A percentile compares a stretch with the other conserved stretches of the same genome.
Evolutionary conservation across 2,329 filamentous ascomycete genomes (phyloP).

Genomic region (Phialemonium atrogriseum): DNA sequence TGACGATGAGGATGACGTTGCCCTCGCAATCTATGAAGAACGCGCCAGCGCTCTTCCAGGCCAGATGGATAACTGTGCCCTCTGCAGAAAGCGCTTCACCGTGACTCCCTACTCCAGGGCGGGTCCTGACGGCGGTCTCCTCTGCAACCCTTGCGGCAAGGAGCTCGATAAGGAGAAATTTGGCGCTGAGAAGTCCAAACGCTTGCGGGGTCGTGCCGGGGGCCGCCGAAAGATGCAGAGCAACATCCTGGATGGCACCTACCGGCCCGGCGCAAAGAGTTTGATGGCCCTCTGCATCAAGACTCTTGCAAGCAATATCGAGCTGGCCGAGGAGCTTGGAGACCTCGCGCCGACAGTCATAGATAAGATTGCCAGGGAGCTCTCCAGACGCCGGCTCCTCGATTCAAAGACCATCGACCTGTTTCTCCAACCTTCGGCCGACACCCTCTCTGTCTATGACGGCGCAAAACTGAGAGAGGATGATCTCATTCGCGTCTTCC

Average conservation of each 20-base stretch:
- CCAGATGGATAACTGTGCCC: conserved; percentile 81
- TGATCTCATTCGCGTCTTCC: conserved; percentile 76
- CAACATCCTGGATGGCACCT: conserved; percentile 70
- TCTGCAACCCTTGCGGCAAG: conserved; percentile 76
- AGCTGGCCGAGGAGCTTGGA: conserved; percentile 54
- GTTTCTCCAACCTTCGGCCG: conserved; percentile 44
- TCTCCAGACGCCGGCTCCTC: conserved; percentile 52
- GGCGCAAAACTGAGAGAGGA: conserved; percentile 58
- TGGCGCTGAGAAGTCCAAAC: conserved; percentile 49
- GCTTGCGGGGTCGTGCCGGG: conserved; percentile 47
- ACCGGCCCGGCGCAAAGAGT: conserved; percentile 57
- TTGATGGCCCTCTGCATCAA: conserved; percentile 58
- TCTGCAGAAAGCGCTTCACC: conserved; percentile 81
- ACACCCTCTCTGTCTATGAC: conserved; percentile 49
- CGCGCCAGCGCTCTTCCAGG: conserved; percentile 52
- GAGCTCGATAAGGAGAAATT: conserved; percentile 60
- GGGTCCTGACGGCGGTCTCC: conserved; percentile 74
- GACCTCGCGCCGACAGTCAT: conserved; percentile 46
- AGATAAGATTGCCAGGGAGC: conserved; percentile 50
- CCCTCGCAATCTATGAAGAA: conserved; percentile 38
- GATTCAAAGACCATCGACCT: conserved; percentile 45
- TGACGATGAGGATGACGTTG: conserved; percentile 43
- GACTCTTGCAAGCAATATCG: conserved; percentile 53
- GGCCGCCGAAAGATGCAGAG: conserved; percentile 73
- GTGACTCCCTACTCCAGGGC: conserved; percentile 83